phyloP scores from a whole-genome alignment of 768 basidiomycete species.

The Amanita pseudoporphyria region DNA sequence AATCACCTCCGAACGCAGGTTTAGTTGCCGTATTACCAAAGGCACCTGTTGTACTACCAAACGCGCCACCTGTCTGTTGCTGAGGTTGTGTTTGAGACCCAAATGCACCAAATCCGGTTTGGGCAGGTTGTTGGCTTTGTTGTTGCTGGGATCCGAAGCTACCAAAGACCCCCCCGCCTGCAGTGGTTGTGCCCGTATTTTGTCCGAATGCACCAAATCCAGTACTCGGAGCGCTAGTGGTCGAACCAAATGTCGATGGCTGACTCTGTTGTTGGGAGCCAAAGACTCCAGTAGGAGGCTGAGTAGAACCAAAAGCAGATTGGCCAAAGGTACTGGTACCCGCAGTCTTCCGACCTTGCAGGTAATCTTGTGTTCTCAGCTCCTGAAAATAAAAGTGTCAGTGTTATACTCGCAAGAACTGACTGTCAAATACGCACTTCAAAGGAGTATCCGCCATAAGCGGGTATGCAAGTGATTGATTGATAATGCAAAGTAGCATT shows the following conservation, averaged over 20 bases:
- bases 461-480: constrained; percentile 71
- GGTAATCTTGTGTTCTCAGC: constrained; percentile 68
- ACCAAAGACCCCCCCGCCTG: constrained; percentile 28
- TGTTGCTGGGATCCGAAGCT: constrained; percentile 17
- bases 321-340: constrained; percentile 42
- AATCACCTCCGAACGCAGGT: constrained; percentile 25
- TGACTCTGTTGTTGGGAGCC: constrained; percentile 28
- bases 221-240: constrained; percentile 21
- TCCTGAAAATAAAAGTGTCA: constrained; percentile 33
- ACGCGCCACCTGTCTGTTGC: constrained; percentile 24
- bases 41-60: constrained; percentile 20
- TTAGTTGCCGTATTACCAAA: constrained; percentile 23
- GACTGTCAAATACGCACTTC: constrained; percentile 38
- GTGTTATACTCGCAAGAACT: constrained; percentile 9
- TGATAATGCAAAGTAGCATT: constrained; percentile 60
- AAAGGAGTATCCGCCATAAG: constrained; percentile 68
- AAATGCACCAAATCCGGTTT: constrained; percentile 40
- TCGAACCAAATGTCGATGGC: constrained; percentile 27
- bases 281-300: constrained; percentile 33
- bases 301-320: constrained; percentile 37
- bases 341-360: constrained; percentile 64
- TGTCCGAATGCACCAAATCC: constrained; percentile 38
- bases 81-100: constrained; percentile 32
- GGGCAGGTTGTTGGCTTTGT: constrained; percentile 19
- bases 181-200: constrained; percentile 14